These are phyloP conservation scores for Filobasidium wieringae DNA, from an alignment of 768 basidiomycete genomes.

Conservation along the genomic window DNA sequence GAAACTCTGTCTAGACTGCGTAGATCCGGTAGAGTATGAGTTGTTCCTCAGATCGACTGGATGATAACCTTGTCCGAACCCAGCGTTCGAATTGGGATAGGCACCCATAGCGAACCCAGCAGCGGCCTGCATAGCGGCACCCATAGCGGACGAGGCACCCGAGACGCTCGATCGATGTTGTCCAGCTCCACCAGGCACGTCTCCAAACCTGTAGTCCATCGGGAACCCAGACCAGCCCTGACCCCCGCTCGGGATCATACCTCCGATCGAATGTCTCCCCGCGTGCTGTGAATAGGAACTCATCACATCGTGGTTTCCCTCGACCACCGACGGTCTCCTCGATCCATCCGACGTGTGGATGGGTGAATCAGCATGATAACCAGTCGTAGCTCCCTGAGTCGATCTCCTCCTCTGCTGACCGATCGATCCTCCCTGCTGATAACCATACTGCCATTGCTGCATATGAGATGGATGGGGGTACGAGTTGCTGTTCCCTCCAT, in stretches of 20 bases:
- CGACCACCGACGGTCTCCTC: neutral
- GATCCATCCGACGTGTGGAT: neutral
- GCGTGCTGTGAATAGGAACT: too few species aligned
- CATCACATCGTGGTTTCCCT: neutral
- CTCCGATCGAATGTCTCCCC: neutral
- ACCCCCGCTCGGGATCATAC: neutral
- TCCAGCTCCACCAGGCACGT: neutral
- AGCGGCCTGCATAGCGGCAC: neutral
- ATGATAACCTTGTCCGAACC: neutral
- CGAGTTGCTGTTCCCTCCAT: too few species aligned
- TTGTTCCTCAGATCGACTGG: conserved; percentile 5
- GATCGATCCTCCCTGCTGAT: neutral
- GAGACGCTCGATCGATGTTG: neutral
- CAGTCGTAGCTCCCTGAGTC: neutral
- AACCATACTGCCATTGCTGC: neutral
- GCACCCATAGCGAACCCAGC: neutral
- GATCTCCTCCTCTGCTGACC: neutral
- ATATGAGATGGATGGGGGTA: neutral
- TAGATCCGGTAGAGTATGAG: conserved; percentile 3
- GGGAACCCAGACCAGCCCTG: neutral
- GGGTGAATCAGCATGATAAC: neutral
- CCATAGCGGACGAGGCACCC: neutral
- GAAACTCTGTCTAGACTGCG: neutral
- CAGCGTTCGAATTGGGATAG: neutral
- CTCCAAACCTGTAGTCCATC: neutral